Percentiles rank a stretch among this genome's conserved stretches.
phyloP scores from a whole-genome alignment of 2,329 filamentous ascomycete genomes.

The Penicillium sp. region DNA sequence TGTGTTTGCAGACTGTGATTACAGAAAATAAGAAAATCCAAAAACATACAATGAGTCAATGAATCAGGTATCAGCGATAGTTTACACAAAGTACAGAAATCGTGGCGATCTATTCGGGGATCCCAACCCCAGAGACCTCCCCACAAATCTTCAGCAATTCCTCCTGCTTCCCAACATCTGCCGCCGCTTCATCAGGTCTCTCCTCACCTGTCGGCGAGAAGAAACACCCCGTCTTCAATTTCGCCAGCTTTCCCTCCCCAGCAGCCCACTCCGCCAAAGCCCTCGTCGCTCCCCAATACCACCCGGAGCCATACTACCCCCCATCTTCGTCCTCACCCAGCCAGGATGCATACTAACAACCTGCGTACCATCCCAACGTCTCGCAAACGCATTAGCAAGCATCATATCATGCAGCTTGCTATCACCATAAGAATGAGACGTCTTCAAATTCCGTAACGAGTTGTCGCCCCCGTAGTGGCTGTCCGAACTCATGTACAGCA shows the following conservation, averaged over 20 bases:
- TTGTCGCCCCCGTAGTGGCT: conserved; percentile 54
- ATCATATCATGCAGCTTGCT: conserved; percentile 60
- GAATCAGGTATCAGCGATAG: not conserved
- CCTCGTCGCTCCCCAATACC: conserved; percentile 50
- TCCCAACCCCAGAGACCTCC: conserved; percentile 26
- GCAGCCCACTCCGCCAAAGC: conserved; percentile 52
- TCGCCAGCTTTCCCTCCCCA: conserved; percentile 24
- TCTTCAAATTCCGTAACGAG: conserved; percentile 38
- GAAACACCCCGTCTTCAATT: conserved; percentile 18
- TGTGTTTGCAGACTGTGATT: no score
- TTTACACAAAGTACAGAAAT: not conserved
- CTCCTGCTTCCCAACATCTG: conserved; percentile 31
- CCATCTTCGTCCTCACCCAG: conserved; percentile 60
- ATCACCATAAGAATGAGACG: conserved; percentile 53
- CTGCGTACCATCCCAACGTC: conserved; percentile 48
- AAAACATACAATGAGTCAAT: not conserved
- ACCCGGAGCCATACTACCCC: conserved; percentile 51
- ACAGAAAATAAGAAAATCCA: no score
- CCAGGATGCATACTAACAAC: conserved; percentile 55
- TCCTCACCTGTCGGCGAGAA: conserved; percentile 25
- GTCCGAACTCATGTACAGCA: conserved; percentile 56
- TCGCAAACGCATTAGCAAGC: conserved; percentile 57
- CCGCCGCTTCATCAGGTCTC: conserved; percentile 27
- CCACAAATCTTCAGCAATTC: conserved; percentile 28
- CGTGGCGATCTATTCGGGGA: conserved; percentile 1